These are phyloP conservation scores for Erythrobasidium hasegawianum DNA, from an alignment of 1,284 basidiomycete species.

Conservation along the genomic window DNA sequence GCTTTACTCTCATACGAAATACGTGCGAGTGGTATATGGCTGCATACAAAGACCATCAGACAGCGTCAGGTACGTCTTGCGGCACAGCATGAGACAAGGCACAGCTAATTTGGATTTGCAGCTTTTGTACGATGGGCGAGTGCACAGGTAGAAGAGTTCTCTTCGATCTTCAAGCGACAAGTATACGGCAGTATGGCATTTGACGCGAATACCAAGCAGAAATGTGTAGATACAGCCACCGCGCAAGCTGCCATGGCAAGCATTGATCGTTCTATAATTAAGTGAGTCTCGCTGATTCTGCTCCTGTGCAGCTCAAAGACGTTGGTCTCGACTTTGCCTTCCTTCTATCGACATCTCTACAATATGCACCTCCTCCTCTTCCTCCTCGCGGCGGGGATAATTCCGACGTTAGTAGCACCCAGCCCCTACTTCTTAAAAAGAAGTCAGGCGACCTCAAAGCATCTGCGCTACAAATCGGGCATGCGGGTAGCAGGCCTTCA, in stretches of 20 bases:
- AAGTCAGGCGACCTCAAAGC: neutral
- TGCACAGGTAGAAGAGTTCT: slow-evolving; percentile 76
- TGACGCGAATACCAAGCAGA: slow-evolving; percentile 63
- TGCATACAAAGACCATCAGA: slow-evolving; percentile 90
- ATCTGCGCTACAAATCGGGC: neutral
- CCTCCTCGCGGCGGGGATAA: neutral
- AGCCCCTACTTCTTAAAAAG: neutral
- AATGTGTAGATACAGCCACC: slow-evolving; percentile 70
- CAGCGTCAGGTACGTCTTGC: slow-evolving; percentile 71
- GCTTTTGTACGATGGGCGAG: slow-evolving; percentile 94
- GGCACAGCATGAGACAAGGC: slow-evolving; percentile 1
- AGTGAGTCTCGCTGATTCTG: neutral
- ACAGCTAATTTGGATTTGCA: slow-evolving; percentile 46
- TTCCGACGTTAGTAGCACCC: neutral
- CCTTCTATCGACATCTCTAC: slow-evolving; percentile 3
- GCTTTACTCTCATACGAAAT: slow-evolving; percentile 86
- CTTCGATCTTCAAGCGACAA: slow-evolving; percentile 81
- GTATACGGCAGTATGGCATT: slow-evolving; percentile 75
- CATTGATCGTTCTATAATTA: neutral
- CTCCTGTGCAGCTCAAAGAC: slow-evolving; percentile 60
- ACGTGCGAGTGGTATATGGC: slow-evolving; percentile 97
- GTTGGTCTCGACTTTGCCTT: slow-evolving; percentile 79
- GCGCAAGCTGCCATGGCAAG: slow-evolving; percentile 73
- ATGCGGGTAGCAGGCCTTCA: too few relatives aligned
- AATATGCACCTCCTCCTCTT: neutral